Percentiles rank a stretch among this genome's conserved stretches.
Evolutionary conservation across 768 basidiomycete genomes (phyloP).

Genomic region (Leccinum arenicola): DNA sequence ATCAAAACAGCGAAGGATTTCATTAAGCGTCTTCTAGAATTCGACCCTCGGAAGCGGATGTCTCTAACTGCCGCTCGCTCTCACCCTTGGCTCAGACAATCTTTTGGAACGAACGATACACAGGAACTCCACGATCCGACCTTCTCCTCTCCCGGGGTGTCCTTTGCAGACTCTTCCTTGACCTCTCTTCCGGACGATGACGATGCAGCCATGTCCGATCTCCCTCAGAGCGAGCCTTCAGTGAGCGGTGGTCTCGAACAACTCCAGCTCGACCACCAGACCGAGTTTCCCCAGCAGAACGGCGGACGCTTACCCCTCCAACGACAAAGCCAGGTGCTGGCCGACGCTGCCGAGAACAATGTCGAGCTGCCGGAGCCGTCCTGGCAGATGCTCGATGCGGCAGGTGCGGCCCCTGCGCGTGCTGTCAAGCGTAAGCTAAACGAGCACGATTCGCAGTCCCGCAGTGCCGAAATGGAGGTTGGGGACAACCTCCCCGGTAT

Average conservation of each 20-base stretch:
- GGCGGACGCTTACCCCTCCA: conserved; percentile 34
- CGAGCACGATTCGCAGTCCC: conserved; percentile 23
- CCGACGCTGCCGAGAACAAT: conserved; percentile 42
- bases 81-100: conserved; percentile 71
- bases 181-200: conserved; percentile 24
- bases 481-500: conserved; percentile 9
- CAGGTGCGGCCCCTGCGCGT: conserved; percentile 24
- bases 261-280: conserved; percentile 31
- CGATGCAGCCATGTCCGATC: conserved; percentile 17
- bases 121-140: conserved; percentile 2
- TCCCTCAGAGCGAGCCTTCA: conserved; percentile 15
- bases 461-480: conserved; percentile 27
- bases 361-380: conserved; percentile 49
- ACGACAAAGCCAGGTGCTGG: conserved; percentile 47
- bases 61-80: conserved; percentile 61
- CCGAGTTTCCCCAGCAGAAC: conserved; percentile 7
- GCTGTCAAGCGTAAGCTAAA: conserved; percentile 38
- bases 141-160: conserved; percentile 11
- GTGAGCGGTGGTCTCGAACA: conserved; percentile 34
- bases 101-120: not conserved
- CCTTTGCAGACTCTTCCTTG: conserved; percentile 17
- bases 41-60: conserved; percentile 66
- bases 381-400: conserved; percentile 49
- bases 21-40: conserved; percentile 59
- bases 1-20: conserved; percentile 64